Percentiles rank a stretch among this genome's conserved stretches.
phyloP scores from a whole-genome alignment of 1,284 basidiomycete species.

The Marasmius tenuissimus region DNA sequence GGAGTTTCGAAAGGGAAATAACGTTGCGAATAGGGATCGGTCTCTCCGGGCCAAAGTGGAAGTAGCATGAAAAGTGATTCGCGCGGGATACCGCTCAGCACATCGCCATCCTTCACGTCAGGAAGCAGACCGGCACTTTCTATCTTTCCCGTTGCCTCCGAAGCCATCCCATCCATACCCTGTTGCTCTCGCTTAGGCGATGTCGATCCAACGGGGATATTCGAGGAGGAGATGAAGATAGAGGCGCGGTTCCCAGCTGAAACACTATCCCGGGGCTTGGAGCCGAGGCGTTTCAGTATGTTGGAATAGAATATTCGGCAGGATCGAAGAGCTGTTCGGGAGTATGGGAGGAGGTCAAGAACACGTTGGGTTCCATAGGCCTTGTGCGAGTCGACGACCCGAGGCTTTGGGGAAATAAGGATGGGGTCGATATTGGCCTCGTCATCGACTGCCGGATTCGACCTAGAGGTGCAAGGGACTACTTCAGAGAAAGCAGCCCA shows the following conservation, averaged over 20 bases:
- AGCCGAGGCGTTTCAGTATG: not conserved
- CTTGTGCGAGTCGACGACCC: not conserved
- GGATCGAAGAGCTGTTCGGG: not conserved
- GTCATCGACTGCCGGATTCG: not conserved
- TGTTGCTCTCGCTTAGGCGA: conserved; percentile 3
- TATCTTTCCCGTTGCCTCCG: conserved; percentile 2
- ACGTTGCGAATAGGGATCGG: conserved; percentile 6
- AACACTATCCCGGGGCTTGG: not conserved
- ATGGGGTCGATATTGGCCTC: not conserved
- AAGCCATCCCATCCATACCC: conserved; percentile 4
- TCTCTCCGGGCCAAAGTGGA: conserved; percentile 14
- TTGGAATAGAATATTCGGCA: not conserved
- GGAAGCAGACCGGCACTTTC: conserved; percentile 12
- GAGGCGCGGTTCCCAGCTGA: not conserved
- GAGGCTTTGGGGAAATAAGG: not conserved
- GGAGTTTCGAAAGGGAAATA: conserved; percentile 5
- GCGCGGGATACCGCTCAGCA: conserved; percentile 6
- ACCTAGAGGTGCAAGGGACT: not conserved
- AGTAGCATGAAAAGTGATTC: conserved; percentile 13
- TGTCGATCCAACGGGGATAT: not conserved
- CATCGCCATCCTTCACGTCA: conserved; percentile 4
- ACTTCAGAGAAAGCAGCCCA: not conserved
- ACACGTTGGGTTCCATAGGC: not conserved
- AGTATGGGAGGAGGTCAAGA: not conserved
- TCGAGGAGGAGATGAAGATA: not conserved